Conservation (phyloP, 2,329 filamentous ascomycete genomes). For the Calonectria pseudoreteaudii region DNA sequence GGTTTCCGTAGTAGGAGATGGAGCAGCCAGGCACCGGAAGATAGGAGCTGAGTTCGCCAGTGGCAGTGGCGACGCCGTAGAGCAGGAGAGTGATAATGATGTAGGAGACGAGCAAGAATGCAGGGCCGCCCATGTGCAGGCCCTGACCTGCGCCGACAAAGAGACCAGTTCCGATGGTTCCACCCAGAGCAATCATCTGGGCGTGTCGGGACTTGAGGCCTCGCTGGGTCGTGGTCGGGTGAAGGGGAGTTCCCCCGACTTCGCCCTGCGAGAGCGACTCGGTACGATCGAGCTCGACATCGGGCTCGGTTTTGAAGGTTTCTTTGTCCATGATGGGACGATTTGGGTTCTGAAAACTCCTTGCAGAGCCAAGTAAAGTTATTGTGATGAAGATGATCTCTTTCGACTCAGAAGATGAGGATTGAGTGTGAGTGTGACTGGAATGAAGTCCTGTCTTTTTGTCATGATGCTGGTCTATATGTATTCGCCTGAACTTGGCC, state of each 20-base stretch:
- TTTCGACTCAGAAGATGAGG: not conserved
- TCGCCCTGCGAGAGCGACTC: slow-evolving; percentile 18
- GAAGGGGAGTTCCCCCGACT: slow-evolving; percentile 6
- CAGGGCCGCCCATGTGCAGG: slow-evolving; percentile 8
- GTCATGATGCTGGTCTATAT: not conserved
- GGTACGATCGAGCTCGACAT: slow-evolving; percentile 7
- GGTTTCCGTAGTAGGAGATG: slow-evolving; percentile 21
- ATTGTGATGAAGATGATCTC: not conserved
- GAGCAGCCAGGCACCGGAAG: slow-evolving; percentile 12
- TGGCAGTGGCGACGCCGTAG: slow-evolving; percentile 16
- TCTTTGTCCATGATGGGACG: slow-evolving; percentile 18
- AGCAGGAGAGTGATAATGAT: slow-evolving; percentile 18
- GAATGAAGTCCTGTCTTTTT: not conserved
- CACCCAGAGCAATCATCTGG: slow-evolving; percentile 24
- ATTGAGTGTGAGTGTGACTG: not conserved
- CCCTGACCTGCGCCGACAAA: slow-evolving; percentile 15
- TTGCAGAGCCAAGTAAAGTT: not conserved
- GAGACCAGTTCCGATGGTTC: slow-evolving; percentile 14
- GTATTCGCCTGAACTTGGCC: not conserved
- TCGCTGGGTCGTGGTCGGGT: slow-evolving; percentile 13
- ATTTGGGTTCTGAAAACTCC: not conserved
- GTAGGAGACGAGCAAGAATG: slow-evolving; percentile 6
- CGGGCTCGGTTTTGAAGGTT: slow-evolving; percentile 2
- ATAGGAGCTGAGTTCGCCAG: slow-evolving; percentile 14
- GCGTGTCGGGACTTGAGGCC: slow-evolving; percentile 23